Percentiles rank a stretch among this genome's conserved stretches.
phyloP scores from a whole-genome alignment of 176 grass and related monocot species.

The Areca catechu region DNA sequence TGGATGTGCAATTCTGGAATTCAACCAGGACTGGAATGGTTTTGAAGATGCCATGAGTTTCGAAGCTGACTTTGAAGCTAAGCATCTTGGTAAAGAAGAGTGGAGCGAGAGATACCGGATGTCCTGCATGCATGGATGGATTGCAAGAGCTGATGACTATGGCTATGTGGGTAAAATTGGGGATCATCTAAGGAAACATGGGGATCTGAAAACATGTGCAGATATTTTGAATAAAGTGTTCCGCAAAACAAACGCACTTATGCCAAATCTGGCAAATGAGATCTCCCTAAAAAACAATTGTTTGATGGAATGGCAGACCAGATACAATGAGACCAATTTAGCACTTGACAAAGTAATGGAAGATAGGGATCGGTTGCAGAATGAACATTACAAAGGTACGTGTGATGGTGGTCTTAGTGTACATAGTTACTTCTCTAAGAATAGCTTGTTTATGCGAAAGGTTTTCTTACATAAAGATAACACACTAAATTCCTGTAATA shows the following conservation, averaged over 20 bases:
- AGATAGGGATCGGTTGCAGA: constrained; percentile 26
- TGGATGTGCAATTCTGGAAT: constrained; percentile 34
- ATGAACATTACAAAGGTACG: constrained; percentile 39
- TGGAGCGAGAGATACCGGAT: constrained; percentile 29
- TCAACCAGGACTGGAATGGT: constrained; percentile 37
- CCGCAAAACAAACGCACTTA: constrained; percentile 25
- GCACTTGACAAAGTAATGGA: constrained; percentile 38
- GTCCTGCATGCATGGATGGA: constrained; percentile 42
- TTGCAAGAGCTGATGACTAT: constrained; percentile 41
- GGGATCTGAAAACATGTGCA: constrained; percentile 32
- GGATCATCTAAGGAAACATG: constrained; percentile 36
- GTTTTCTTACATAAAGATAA: too few species aligned
- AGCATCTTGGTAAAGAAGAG: constrained; percentile 23
- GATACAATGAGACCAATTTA: constrained; percentile 23
- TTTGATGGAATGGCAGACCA: constrained; percentile 12
- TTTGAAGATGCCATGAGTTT: constrained; percentile 42
- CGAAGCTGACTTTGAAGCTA: constrained; percentile 36
- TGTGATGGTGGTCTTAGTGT: neutral
- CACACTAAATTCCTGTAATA: too few species aligned
- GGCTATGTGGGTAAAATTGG: constrained; percentile 27
- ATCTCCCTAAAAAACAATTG: constrained; percentile 29
- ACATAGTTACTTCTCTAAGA: too few species aligned
- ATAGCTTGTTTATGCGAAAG: too few species aligned
- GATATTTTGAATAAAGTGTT: constrained; percentile 28
- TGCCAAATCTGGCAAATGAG: constrained; percentile 23